Conservation (phyloP, 2,329 filamentous ascomycete species). For the Fusarium pininemorale region DNA sequence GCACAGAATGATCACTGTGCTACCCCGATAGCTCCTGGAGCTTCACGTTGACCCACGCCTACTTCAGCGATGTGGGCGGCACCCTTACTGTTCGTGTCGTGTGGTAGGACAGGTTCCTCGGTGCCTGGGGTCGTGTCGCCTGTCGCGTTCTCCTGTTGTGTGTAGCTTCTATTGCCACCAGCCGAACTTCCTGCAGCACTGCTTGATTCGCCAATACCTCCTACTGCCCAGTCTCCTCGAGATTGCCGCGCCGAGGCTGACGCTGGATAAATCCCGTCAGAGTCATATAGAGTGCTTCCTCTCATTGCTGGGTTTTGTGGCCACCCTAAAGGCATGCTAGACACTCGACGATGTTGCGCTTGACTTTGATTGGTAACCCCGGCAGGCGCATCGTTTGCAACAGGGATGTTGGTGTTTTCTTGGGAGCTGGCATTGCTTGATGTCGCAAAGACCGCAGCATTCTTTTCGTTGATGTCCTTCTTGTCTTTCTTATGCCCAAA, state of each 20-base stretch:
- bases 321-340: constrained; percentile 52
- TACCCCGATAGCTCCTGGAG: neutral
- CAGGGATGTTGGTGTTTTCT: constrained; percentile 31
- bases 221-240: constrained; percentile 22
- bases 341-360: constrained; percentile 40
- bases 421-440: constrained; percentile 34
- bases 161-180: constrained; percentile 6
- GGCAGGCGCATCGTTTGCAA: constrained; percentile 17
- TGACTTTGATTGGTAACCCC: constrained; percentile 32
- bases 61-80: neutral
- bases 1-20: constrained; percentile 4
- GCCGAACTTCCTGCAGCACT: constrained; percentile 8
- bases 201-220: constrained; percentile 3
- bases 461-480: constrained; percentile 38
- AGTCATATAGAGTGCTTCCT: constrained; percentile 30
- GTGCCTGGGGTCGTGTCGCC: neutral
- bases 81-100: neutral
- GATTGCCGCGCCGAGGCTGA: constrained; percentile 24
- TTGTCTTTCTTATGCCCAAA: constrained; percentile 29
- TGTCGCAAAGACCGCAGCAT: neutral
- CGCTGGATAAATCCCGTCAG: constrained; percentile 24
- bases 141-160: neutral
- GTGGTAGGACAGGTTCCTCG: neutral
- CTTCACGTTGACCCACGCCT: neutral
- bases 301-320: constrained; percentile 46